Evolutionary conservation across 1,284 basidiomycete species (phyloP), one percentile per base, ranked within the genome.

Genomic region (Irpex sp.): DNA sequence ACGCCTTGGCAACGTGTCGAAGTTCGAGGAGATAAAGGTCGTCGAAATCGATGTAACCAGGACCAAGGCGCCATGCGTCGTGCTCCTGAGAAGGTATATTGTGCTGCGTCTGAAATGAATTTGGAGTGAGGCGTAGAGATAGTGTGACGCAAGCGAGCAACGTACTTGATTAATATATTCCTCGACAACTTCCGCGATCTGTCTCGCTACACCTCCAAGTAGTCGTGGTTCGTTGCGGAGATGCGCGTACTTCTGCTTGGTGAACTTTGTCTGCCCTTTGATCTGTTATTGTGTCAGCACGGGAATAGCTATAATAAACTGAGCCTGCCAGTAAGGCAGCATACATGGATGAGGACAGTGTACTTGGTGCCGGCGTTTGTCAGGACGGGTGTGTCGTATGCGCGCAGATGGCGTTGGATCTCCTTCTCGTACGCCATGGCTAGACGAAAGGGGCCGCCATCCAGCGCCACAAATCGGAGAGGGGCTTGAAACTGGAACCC

Each of bases 21-120:
- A 65, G 59, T 36, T 61, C 62, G n/a, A 61, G 47, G 15, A 65
- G 57, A 37, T 65, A 65, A 7, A 65, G n/a, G 9, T 65, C n/a
- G 7, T 63, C 19, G 15, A 65, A 44, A 6, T 59, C 52, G 38
- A 65, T 58, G 9, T 26, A 47, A 17, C 36, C 57, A 38, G 59
- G 56, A 3, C 64, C 62, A n/a, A 63, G 47, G 1, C 57, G 56
- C 57, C 61, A 62, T 1, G 9, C 13, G 26, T 59, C 34, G 13
- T 59, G 3, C 2, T 1, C 2, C 9, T 52, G n/a, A 52, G 17
- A 17, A 19, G 51, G 51, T 19, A n/a, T 1, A 5, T 34, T 15
- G 26, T 38, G 17, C 36, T 3, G 0, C 26, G 19, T 11, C 21
- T 37, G 26, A 26, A 26, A 26, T 26, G 26, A 26, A 26, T 26